A percentile compares a stretch with the other conserved stretches of the same genome.
These are phyloP conservation scores for Mariannaea elegans DNA, from an alignment of 2,329 filamentous ascomycete species.

Conservation along the genomic window DNA sequence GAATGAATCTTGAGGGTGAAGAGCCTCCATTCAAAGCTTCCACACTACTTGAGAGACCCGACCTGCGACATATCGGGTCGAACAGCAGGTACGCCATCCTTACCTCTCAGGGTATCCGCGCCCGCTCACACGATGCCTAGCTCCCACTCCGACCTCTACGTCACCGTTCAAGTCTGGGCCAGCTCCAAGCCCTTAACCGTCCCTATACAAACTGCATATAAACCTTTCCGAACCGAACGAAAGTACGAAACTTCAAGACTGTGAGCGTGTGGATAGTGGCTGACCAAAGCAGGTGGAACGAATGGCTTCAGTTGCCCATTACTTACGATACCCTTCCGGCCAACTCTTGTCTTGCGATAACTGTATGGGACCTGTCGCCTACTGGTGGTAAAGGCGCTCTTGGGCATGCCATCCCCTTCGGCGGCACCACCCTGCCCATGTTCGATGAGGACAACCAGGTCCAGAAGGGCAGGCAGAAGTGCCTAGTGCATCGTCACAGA, in stretches of 20 bases:
- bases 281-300: constrained; percentile 76
- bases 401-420: constrained; percentile 88
- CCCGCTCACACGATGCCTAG: constrained; percentile 54
- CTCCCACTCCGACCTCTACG: constrained; percentile 86
- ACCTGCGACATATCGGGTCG: constrained; percentile 87
- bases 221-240: constrained; percentile 81
- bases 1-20: constrained; percentile 59
- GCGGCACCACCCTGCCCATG: constrained; percentile 89
- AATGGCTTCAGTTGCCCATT: constrained; percentile 92
- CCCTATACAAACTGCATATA: constrained; percentile 91
- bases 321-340: constrained; percentile 83
- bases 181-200: constrained; percentile 95
- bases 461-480: constrained; percentile 92
- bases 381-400: constrained; percentile 74
- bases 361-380: constrained; percentile 92
- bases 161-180: constrained; percentile 93
- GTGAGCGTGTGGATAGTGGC: background rate
- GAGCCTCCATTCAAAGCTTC: constrained; percentile 61
- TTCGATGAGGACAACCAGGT: constrained; percentile 93
- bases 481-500: constrained; percentile 81
- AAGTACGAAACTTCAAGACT: constrained; percentile 52
- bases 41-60: constrained; percentile 78
- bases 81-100: constrained; percentile 70
- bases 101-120: background rate
- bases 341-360: constrained; percentile 88